Conservation (phyloP, 192 early-diverging fungal species). For the Coemansia sp. region DNA sequence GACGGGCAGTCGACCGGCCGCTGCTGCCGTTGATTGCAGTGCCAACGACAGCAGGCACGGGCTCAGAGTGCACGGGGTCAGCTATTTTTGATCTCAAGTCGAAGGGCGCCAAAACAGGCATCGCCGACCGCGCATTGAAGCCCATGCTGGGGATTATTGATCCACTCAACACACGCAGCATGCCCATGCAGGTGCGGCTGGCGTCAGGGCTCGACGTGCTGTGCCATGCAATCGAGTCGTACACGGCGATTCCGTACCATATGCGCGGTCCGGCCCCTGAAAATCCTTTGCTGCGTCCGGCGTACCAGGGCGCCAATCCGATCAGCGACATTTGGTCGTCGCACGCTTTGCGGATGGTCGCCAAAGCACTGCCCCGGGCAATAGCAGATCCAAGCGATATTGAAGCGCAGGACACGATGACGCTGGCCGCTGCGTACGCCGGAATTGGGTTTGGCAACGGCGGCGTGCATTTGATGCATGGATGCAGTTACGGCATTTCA, state of each 20-base stretch:
- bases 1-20: constrained; percentile 68
- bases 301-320: constrained; percentile 91
- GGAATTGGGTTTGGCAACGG: constrained; percentile 88
- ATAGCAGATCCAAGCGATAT: constrained; percentile 67
- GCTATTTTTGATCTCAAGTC: constrained; percentile 91
- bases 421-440: constrained; percentile 85
- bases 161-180: constrained; percentile 81
- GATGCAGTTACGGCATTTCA: constrained; percentile 83
- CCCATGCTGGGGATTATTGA: constrained; percentile 86
- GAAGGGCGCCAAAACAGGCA: constrained; percentile 84
- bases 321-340: constrained; percentile 90
- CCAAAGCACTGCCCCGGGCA: constrained; percentile 73
- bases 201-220: constrained; percentile 86
- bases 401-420: constrained; percentile 78
- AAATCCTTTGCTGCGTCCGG: constrained; percentile 81
- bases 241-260: constrained; percentile 85
- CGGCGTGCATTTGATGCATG: constrained; percentile 85
- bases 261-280: constrained; percentile 72
- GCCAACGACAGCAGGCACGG: constrained; percentile 71
- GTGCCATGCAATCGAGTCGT: constrained; percentile 89
- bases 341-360: constrained; percentile 75
- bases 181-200: constrained; percentile 83
- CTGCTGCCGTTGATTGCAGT: constrained; percentile 79
- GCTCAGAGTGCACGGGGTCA: constrained; percentile 87
- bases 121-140: constrained; percentile 79